Conservation (phyloP, 1,139 yeast species). For the Saccharomyces hybrid region DNA sequence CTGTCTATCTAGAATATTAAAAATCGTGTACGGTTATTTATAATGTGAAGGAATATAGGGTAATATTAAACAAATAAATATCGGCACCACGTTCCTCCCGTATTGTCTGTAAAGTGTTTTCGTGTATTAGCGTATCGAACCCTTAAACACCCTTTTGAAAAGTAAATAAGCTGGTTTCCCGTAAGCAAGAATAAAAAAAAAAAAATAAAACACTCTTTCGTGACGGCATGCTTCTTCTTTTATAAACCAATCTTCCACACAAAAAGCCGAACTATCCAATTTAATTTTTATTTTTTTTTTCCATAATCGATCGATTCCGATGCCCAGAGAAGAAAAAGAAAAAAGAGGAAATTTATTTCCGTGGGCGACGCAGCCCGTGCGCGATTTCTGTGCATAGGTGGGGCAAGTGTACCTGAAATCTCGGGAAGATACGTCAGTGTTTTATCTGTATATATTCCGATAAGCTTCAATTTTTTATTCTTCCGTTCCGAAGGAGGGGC, state of each 20-base stretch:
- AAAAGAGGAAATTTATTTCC: background rate
- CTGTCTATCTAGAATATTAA: background rate
- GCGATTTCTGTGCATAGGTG: background rate
- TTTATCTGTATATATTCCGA: background rate
- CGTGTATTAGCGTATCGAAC: background rate
- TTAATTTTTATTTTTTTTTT: background rate
- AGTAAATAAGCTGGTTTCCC: background rate
- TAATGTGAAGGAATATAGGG: background rate
- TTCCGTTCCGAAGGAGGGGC: background rate
- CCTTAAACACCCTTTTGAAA: background rate
- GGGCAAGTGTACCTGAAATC: background rate
- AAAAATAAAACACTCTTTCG: background rate
- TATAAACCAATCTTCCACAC: background rate
- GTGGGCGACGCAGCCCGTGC: background rate
- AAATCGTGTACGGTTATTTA: background rate
- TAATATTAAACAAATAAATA: background rate
- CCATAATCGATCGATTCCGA: background rate
- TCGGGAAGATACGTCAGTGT: background rate
- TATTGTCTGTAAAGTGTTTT: background rate
- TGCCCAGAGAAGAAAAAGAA: constrained; percentile 1
- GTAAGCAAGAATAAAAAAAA: background rate
- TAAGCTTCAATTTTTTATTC: background rate
- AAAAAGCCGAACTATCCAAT: background rate
- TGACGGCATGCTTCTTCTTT: background rate
- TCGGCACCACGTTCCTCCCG: background rate